Conservation (phyloP, 805 yeast species). For the Candida cerambycidarum region DNA sequence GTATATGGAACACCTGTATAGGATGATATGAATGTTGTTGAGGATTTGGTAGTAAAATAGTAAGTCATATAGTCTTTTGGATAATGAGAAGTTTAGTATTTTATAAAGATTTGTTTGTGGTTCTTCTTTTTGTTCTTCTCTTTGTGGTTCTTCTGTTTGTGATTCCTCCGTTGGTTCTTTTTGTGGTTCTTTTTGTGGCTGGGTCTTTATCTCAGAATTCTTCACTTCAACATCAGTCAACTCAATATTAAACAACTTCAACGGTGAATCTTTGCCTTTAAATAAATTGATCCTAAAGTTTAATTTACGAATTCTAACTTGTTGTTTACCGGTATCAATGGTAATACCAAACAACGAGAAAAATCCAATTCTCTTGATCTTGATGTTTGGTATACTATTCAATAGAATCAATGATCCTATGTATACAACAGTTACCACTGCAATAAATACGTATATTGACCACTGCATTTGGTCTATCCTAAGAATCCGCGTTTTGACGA, state of each 20-base stretch:
- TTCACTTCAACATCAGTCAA: constrained; percentile 18
- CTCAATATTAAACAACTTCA: constrained; percentile 29
- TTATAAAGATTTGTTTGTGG: constrained; percentile 5
- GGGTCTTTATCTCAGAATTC: not conserved
- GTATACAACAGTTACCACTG: constrained; percentile 14
- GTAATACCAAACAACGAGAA: constrained; percentile 26
- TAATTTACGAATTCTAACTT: constrained; percentile 20
- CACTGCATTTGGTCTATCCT: constrained; percentile 2
- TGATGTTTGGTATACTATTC: constrained; percentile 27
- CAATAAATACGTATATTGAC: constrained; percentile 1
- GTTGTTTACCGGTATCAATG: constrained; percentile 17
- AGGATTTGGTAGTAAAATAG: constrained; percentile 19
- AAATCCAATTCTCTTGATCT: constrained; percentile 31
- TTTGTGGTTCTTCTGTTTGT: not conserved
- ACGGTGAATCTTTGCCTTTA: constrained; percentile 21
- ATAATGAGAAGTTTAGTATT: constrained; percentile 16
- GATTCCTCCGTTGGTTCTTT: not conserved
- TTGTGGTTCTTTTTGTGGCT: not conserved
- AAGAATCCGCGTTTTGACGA: not conserved
- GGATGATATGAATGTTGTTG: constrained; percentile 26
- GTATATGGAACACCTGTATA: constrained; percentile 15
- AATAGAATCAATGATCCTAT: constrained; percentile 18
- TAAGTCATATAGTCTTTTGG: constrained; percentile 22
- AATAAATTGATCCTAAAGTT: constrained; percentile 23
- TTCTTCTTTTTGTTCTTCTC: not conserved